Percentiles rank a stretch among this genome's conserved stretches.
Evolutionary conservation across 768 basidiomycete genomes (phyloP).

Genomic region (Suillus hirtellus): DNA sequence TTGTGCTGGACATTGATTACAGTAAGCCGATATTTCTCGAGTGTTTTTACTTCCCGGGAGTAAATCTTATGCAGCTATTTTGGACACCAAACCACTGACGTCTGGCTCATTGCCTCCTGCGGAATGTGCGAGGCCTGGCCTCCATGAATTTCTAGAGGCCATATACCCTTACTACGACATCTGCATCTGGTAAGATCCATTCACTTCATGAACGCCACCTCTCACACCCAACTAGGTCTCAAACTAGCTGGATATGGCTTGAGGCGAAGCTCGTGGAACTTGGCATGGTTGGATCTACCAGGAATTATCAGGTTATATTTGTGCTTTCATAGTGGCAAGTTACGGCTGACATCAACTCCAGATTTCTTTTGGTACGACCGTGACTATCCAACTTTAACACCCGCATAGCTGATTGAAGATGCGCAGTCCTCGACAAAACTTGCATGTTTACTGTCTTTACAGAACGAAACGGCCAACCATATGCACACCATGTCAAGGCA

Average conservation of each 20-base stretch:
- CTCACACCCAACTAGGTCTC: slow-evolving; percentile 53
- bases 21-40: slow-evolving; percentile 44
- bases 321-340: not conserved
- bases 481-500: slow-evolving; percentile 80
- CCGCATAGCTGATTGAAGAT: slow-evolving; percentile 12
- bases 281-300: slow-evolving; percentile 73
- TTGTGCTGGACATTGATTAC: slow-evolving; percentile 89
- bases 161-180: slow-evolving; percentile 87
- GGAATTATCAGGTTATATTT: slow-evolving; percentile 62
- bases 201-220: not conserved
- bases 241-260: slow-evolving; percentile 88
- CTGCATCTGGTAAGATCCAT: slow-evolving; percentile 67
- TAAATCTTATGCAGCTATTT: slow-evolving; percentile 53
- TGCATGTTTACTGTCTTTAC: slow-evolving; percentile 89
- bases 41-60: not conserved
- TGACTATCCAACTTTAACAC: not conserved
- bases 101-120: slow-evolving; percentile 74
- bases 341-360: slow-evolving; percentile 14
- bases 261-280: slow-evolving; percentile 87
- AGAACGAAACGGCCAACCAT: slow-evolving; percentile 68
- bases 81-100: slow-evolving; percentile 85
- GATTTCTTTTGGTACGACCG: slow-evolving; percentile 62
- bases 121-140: slow-evolving; percentile 79
- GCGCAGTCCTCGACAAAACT: slow-evolving; percentile 79
- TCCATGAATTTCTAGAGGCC: slow-evolving; percentile 82